Evolutionary conservation across 2,329 filamentous ascomycete species (phyloP).

Genomic region (Coniochaeta sp.): DNA sequence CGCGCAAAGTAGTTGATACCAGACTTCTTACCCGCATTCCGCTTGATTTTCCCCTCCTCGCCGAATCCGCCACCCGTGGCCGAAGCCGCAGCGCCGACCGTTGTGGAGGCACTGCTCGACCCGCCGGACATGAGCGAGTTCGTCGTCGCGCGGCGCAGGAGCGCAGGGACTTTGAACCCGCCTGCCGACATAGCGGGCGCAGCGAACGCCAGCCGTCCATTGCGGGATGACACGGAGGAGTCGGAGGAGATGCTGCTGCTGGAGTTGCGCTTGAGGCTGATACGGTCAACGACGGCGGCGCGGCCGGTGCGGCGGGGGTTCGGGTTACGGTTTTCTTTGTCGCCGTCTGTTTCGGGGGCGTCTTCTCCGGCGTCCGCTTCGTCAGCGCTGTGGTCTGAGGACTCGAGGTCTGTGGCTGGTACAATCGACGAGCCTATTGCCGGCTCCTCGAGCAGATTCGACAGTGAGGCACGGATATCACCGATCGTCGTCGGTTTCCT

Average conservation of each 20-base stretch:
- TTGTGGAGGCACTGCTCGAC: constrained; percentile 11
- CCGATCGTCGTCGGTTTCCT: constrained; percentile 67
- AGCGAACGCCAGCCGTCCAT: constrained; percentile 49
- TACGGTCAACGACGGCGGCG: constrained; percentile 65
- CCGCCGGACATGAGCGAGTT: constrained; percentile 42
- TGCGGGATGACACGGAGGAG: constrained; percentile 18
- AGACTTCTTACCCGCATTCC: constrained; percentile 51
- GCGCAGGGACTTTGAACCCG: constrained; percentile 59
- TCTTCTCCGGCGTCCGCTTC: constrained; percentile 46
- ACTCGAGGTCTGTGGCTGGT: constrained; percentile 34
- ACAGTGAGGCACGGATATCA: constrained; percentile 78
- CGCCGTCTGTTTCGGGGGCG: constrained; percentile 14
- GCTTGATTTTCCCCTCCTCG: constrained; percentile 49
- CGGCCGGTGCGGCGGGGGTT: constrained; percentile 24
- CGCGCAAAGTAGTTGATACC: constrained; percentile 54
- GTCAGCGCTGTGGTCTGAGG: constrained; percentile 16
- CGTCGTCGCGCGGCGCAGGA: constrained; percentile 68
- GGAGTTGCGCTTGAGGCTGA: constrained; percentile 55
- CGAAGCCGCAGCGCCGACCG: background rate
- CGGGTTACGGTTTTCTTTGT: constrained; percentile 44
- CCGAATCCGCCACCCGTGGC: constrained; percentile 19
- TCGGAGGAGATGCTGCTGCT: constrained; percentile 27
- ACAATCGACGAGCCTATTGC: constrained; percentile 33
- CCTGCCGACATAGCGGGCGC: constrained; percentile 27
- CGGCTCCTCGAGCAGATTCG: constrained; percentile 67